Conservation (phyloP, 2,329 filamentous ascomycete species). For the Phyllosticta citribraziliensis region DNA sequence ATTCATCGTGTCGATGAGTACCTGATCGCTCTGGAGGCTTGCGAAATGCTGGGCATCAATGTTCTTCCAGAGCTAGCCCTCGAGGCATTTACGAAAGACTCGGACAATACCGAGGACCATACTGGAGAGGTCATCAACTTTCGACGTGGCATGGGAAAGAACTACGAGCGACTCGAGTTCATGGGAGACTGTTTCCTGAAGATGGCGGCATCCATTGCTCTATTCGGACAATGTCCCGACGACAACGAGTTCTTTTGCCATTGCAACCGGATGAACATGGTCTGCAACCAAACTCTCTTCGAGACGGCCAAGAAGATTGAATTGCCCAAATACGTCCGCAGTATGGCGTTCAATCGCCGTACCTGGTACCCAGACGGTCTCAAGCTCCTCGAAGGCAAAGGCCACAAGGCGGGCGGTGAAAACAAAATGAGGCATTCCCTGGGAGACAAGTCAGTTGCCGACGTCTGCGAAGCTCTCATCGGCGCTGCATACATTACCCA, state of each 20-base stretch:
- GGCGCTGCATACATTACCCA: slow-evolving; percentile 64
- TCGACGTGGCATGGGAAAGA: slow-evolving; percentile 78
- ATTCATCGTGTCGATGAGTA: slow-evolving; percentile 75
- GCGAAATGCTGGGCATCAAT: slow-evolving; percentile 51
- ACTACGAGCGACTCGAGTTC: slow-evolving; percentile 92
- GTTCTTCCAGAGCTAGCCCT: slow-evolving; percentile 63
- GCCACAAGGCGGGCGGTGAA: slow-evolving; percentile 36
- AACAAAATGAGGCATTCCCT: slow-evolving; percentile 53
- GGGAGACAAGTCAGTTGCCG: slow-evolving; percentile 82
- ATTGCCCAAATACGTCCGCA: slow-evolving; percentile 69
- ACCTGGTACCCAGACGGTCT: slow-evolving; percentile 83
- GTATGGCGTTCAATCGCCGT: slow-evolving; percentile 62
- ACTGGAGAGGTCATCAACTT: slow-evolving; percentile 59
- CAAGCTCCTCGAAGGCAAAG: slow-evolving; percentile 63
- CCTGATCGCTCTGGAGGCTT: slow-evolving; percentile 70
- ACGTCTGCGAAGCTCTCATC: slow-evolving; percentile 90
- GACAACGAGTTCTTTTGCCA: slow-evolving; percentile 82
- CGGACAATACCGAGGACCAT: slow-evolving; percentile 70
- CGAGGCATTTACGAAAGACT: slow-evolving; percentile 88
- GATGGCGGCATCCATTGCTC: slow-evolving; percentile 83
- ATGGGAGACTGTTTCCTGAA: slow-evolving; percentile 91
- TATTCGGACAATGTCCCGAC: slow-evolving; percentile 67
- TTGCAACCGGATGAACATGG: slow-evolving; percentile 77
- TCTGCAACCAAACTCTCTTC: slow-evolving; percentile 87
- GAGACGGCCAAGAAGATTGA: slow-evolving; percentile 60